A percentile compares a stretch with the other conserved stretches of the same genome.
phyloP scores from a whole-genome alignment of 176 grass and related monocot species.

The Lolium rigidum region DNA sequence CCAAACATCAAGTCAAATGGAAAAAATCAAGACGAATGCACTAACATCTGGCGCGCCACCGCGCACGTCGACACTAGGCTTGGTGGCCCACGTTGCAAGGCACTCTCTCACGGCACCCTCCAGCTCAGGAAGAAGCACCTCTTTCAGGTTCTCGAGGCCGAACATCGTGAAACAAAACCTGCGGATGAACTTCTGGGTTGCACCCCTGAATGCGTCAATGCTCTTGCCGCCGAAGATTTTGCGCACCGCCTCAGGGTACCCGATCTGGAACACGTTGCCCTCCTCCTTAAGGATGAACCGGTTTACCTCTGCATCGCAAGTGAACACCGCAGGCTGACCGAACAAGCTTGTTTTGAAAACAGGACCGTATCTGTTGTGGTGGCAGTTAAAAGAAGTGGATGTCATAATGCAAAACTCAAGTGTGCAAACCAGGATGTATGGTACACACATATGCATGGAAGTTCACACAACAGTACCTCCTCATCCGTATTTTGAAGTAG shows the following conservation, averaged over 20 bases:
- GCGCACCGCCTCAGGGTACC: not conserved
- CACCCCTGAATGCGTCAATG: not conserved
- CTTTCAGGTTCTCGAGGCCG: not conserved
- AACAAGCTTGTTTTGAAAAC: slow-evolving; percentile 14
- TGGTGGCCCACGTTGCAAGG: not conserved
- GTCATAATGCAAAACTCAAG: not conserved
- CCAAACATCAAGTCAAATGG: not conserved
- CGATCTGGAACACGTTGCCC: not conserved
- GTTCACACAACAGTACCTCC: not conserved
- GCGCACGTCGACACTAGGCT: not conserved
- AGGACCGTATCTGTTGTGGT: not conserved
- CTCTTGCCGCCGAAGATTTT: not conserved
- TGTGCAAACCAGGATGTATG: not conserved
- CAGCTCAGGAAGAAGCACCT: not conserved
- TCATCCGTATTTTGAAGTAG: slow-evolving; percentile 4
- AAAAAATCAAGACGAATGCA: not conserved
- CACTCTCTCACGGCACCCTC: not conserved
- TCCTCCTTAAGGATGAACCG: not conserved
- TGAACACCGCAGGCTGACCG: not conserved
- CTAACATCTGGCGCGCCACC: not conserved
- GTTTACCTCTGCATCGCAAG: not conserved
- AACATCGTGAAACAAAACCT: not conserved
- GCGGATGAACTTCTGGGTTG: slow-evolving; percentile 7
- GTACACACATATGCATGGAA: not conserved
- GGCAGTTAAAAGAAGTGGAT: not conserved